These are phyloP conservation scores for Takakia lepidozioides DNA, from an alignment of 225 moss, liverwort and hornwort species.

Conservation along the genomic window DNA sequence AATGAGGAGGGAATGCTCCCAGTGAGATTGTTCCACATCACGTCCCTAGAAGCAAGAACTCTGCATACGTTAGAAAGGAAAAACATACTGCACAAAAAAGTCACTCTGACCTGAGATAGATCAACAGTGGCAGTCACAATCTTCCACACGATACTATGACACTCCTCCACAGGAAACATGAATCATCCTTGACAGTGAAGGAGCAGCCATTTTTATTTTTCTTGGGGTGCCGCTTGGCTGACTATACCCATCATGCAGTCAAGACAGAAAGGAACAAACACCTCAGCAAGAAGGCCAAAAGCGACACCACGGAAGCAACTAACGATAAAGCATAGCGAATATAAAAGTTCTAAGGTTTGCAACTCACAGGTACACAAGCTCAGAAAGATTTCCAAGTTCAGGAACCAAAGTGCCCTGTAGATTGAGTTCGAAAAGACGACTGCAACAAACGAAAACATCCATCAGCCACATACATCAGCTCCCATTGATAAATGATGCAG, in stretches of 20 bases:
- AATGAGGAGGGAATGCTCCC: conserved; percentile 59
- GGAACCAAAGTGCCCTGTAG: conserved; percentile 56
- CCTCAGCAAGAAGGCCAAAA: background rate
- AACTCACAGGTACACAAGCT: conserved; percentile 46
- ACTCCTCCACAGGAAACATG: no score
- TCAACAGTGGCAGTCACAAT: background rate
- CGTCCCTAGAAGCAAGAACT: conserved; percentile 44
- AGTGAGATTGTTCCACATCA: conserved; percentile 78
- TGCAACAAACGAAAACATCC: conserved; percentile 13
- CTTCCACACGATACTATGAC: no score
- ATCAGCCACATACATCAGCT: background rate
- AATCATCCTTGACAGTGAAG: no score
- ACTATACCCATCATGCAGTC: no score
- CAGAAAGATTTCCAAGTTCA: conserved; percentile 50
- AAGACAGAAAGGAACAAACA: background rate
- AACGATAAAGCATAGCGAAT: no score
- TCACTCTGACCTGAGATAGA: no score
- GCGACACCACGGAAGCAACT: no score
- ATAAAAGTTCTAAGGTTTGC: background rate
- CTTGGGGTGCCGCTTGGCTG: no score
- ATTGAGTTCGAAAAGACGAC: conserved; percentile 33
- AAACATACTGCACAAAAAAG: background rate
- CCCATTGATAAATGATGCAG: no score
- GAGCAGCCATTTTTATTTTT: background rate
- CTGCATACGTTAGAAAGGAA: background rate